Evolutionary conservation across 2,329 filamentous ascomycete species (phyloP), one percentile per base, ranked within the genome.

Genomic region (Didymellaceae sp.): DNA sequence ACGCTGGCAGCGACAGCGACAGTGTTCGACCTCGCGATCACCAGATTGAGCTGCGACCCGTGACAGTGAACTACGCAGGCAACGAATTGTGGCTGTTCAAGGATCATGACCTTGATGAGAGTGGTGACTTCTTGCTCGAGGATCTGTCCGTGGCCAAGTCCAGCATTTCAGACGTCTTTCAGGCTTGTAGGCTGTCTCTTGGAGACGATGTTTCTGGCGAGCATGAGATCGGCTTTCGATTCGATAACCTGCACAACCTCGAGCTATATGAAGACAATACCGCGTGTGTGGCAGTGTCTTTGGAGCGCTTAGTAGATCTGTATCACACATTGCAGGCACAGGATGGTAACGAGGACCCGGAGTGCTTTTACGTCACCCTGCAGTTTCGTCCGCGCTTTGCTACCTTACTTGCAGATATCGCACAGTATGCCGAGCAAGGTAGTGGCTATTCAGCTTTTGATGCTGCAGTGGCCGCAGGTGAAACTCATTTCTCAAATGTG

Each of bases 301-400:
- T 72, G 39, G 57, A 78, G 35, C 78, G 86, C 48, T 74, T 89
- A 34, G 70, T 88, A 51, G 77, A 83, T 43, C 67, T 87, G 35
- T 86, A 86, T 61, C 70, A 85, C 50, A 75, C 77, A 13, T 73
- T 89, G 35, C 78, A 82, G 57, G 76, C 76, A 24, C 85, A 88
- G 62, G 85, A 87, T 64, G 82, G 78, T 18, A 68, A 76, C 31
- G 72, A 78, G 43, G 68, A 77, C 17, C 78, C 80, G 2, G 77
- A 81, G 24, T 80, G 83, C 13, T 75, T 87, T n/a, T 83, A 84
- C 59, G 73, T 88, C 46, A 77, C 76, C 8, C 74, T 89, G 41
- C 75, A 74, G 43, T 79, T 78, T 16, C 82, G 80, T 61, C 72
- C 79, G 31, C 81, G 79, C 38, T 81, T 86, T 61, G 71, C 75